Evolutionary conservation across 176 grass and related monocot species (phyloP).

Genomic region (Oryza glumipatula): DNA sequence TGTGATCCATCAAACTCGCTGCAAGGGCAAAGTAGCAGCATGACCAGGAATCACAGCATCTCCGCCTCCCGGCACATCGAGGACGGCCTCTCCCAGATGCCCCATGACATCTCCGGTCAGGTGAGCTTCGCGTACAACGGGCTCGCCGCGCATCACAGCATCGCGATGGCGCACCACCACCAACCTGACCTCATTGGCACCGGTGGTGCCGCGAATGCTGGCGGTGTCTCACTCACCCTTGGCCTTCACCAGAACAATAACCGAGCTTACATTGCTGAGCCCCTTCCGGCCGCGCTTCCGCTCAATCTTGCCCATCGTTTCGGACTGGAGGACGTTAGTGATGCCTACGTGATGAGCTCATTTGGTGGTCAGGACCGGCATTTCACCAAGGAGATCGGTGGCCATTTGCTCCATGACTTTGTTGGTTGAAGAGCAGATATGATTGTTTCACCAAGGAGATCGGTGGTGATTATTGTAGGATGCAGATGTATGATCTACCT

Average conservation of each 20-base stretch:
- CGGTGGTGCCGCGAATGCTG: not conserved
- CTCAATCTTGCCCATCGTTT: constrained; percentile 74
- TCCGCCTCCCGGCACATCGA: constrained; percentile 44
- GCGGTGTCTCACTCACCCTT: constrained; percentile 79
- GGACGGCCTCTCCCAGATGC: constrained; percentile 58
- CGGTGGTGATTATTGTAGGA: not conserved
- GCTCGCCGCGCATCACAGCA: constrained; percentile 27
- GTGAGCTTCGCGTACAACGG: constrained; percentile 68
- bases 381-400: constrained; percentile 75
- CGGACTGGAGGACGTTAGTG: constrained; percentile 82
- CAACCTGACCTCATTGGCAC: constrained; percentile 35
- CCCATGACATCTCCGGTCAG: constrained; percentile 50
- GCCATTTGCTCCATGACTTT: constrained; percentile 89
- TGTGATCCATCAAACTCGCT: constrained; percentile 58
- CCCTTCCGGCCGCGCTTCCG: constrained; percentile 61
- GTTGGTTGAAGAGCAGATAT: constrained; percentile 59
- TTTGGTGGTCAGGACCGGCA: constrained; percentile 74
- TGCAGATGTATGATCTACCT: not conserved
- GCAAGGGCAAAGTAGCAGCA: constrained; percentile 55
- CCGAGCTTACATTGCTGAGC: constrained; percentile 63
- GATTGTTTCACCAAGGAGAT: not conserved
- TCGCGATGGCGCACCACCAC: constrained; percentile 29
- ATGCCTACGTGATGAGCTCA: constrained; percentile 68
- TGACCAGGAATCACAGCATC: constrained; percentile 36
- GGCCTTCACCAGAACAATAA: constrained; percentile 85